Conservation (phyloP, 2,329 filamentous ascomycete species). For the Graphiopsis chlorocephala region DNA sequence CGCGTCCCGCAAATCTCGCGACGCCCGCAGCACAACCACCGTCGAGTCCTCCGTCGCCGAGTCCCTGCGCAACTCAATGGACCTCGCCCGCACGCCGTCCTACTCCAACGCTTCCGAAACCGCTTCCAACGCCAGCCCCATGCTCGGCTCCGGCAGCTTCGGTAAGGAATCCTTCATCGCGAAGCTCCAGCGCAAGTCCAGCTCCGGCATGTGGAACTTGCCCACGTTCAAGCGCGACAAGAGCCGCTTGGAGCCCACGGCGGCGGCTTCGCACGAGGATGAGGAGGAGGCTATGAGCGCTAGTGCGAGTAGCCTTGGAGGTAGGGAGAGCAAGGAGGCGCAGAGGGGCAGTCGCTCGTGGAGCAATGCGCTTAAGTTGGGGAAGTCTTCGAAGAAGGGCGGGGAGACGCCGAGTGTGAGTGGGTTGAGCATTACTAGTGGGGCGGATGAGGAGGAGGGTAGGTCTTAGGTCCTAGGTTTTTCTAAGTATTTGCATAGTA, state of each 20-base stretch:
- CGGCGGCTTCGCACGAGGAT: slow-evolving; percentile 26
- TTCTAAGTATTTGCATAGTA: neutral
- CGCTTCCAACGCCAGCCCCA: slow-evolving; percentile 33
- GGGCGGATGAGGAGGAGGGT: slow-evolving; percentile 28
- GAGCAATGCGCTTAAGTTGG: slow-evolving; percentile 45
- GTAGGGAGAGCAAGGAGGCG: slow-evolving; percentile 33
- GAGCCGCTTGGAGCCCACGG: slow-evolving; percentile 28
- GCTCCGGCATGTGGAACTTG: slow-evolving; percentile 44
- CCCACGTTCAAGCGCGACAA: slow-evolving; percentile 39
- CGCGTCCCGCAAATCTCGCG: slow-evolving; percentile 41
- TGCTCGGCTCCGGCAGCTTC: slow-evolving; percentile 26
- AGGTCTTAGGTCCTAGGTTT: neutral
- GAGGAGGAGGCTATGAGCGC: slow-evolving; percentile 29
- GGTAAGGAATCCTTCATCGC: slow-evolving; percentile 50
- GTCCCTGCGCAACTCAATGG: slow-evolving; percentile 28
- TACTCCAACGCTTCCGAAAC: slow-evolving; percentile 42
- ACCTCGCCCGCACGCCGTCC: slow-evolving; percentile 31
- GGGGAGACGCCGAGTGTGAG: slow-evolving; percentile 46
- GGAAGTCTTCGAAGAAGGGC: slow-evolving; percentile 29
- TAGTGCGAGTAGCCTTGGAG: neutral
- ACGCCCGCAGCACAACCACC: slow-evolving; percentile 41
- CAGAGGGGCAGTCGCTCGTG: slow-evolving; percentile 36
- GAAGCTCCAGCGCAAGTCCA: slow-evolving; percentile 49
- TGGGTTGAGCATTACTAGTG: slow-evolving; percentile 44
- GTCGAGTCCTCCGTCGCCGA: slow-evolving; percentile 31